Evolutionary conservation across 495 filamentous ascomycete species (phyloP), one percentile per base, ranked within the genome.

Genomic region (Aspergillus affinis): DNA sequence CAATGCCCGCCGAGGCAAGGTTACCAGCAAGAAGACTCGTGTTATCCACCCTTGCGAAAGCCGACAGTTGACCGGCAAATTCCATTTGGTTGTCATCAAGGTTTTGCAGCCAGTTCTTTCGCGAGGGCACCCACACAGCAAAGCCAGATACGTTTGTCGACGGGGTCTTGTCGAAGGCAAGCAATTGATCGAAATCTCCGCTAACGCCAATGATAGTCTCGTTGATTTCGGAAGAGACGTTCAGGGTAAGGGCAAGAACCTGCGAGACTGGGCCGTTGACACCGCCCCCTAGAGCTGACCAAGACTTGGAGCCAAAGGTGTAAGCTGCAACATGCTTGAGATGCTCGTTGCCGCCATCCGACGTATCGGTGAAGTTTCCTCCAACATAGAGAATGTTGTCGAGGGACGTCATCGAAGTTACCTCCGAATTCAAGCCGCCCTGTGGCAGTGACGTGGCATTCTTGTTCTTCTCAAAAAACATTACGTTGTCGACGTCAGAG

Each of bases 51-150:
- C 86, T 76, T 32, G 88, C 79, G 27, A 83, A 81, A 12, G 90
- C 81, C 4, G 86, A 88, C 41, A 99, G 78, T 46, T 87, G 69
- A 18, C 94, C 94, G 56, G 78, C 73, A 61, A 94, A 83, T 17
- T 82, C 75, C 58, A 89, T 83, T 51, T 84, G 79, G n/a, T 81
- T 74, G 46, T 85, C 70, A 49, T 90, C 76, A 46, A 98, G 76
- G 63, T 92, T 93, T 71, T 91, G 85, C 21, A 98, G 75, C 94
- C 94, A 99, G 67, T 95, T 91, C 46, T 85, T 83, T 51, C 81
- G 82, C 6, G 92, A 94, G 20, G 92, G 91, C n/a, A 98, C 88
- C 94, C 94, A 99, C 23, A 97, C 78, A 29, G 90, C 94, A 68
- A 98, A 93, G 0, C 92, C 91, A 51, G 82, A 69, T 2, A 86